Evolutionary conservation across 805 yeast species (phyloP), one percentile per base, ranked within the genome.

Genomic region (Pichia cephalocereana): DNA sequence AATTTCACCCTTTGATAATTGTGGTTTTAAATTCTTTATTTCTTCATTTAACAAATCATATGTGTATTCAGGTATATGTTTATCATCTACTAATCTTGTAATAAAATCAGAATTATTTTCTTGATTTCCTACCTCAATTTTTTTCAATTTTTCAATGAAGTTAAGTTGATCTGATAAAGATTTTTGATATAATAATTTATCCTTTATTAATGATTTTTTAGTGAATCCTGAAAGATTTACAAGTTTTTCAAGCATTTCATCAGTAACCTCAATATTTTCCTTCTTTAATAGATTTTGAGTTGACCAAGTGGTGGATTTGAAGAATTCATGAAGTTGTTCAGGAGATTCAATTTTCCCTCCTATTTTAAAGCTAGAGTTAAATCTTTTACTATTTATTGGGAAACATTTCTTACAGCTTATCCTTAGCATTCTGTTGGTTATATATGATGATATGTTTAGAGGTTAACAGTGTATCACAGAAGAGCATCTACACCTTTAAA

Each of bases 221-320:
- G 72, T 68, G 6, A 80, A 54, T 0, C 85, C 84, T 0, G 83
- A 73, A 19, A 79, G 58, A 38, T 67, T 66, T 32, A 76, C 55
- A 43, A 79, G 56, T 40, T 67, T 74, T 27, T 48, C 40, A 6
- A 66, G 39, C 31, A 59, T 40, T 8, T 46, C 43, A 8, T 46
- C 38, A 23, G 57, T 56, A 6, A 64, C 44, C 23, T 45, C 38
- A 14, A 41, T 40, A 12, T 31, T 46, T 5, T 46, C 31, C 8
- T 55, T 38, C 6, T 51, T 40, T 18, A 63, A 27, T 31, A 55
- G 43, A 44, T 61, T 58, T 28, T 50, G 48, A 4, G 64, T 53
- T 3, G 64, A 57, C 70, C 69, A 65, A 8, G 57, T 49, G 4
- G 60, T 52, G 27, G 44, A 37, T 3, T 40, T 30, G 18, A 64